Evolutionary conservation across 306 rosid genomes (phyloP).

Genomic region (Medicago lupulina): DNA sequence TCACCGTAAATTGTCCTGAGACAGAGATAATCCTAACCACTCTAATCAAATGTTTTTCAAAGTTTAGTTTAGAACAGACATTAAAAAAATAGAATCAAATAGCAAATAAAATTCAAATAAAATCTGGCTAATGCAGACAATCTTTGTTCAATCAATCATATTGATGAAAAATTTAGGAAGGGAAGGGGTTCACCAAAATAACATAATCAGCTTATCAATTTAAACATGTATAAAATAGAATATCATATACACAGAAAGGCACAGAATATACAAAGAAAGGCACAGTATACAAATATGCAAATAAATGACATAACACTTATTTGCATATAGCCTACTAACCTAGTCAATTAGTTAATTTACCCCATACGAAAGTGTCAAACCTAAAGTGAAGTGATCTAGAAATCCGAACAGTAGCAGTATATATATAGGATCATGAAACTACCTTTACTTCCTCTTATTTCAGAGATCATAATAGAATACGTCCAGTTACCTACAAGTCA

Average conservation of each 20-base stretch:
- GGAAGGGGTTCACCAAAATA: neutral
- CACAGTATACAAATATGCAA: slow-evolving; percentile 3
- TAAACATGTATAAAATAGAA: slow-evolving; percentile 2
- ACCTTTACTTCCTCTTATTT: slow-evolving; percentile 99
- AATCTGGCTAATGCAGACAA: neutral
- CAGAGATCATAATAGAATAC: slow-evolving; percentile 99
- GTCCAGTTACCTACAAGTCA: slow-evolving; percentile 99
- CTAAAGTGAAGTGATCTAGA: slow-evolving; percentile 53
- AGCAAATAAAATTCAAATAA: neutral
- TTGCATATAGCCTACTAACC: slow-evolving; percentile 30
- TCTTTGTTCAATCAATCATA: neutral
- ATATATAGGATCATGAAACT: slow-evolving; percentile 88
- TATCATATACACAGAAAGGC: slow-evolving; percentile 33
- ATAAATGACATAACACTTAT: slow-evolving; percentile 12
- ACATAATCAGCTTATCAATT: neutral
- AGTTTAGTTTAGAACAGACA: slow-evolving; percentile 30
- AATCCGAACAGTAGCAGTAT: slow-evolving; percentile 58
- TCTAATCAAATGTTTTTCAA: neutral
- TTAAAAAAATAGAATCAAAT: slow-evolving; percentile 6
- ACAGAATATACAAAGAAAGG: neutral
- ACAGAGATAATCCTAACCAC: neutral
- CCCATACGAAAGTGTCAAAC: slow-evolving; percentile 49
- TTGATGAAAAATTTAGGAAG: neutral
- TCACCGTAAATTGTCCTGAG: slow-evolving; percentile 10
- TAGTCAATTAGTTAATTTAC: slow-evolving; percentile 23